A percentile compares a stretch with the other conserved stretches of the same genome.
Conservation (phyloP, 441 rosid genomes). For the Gossypium davidsonii region DNA sequence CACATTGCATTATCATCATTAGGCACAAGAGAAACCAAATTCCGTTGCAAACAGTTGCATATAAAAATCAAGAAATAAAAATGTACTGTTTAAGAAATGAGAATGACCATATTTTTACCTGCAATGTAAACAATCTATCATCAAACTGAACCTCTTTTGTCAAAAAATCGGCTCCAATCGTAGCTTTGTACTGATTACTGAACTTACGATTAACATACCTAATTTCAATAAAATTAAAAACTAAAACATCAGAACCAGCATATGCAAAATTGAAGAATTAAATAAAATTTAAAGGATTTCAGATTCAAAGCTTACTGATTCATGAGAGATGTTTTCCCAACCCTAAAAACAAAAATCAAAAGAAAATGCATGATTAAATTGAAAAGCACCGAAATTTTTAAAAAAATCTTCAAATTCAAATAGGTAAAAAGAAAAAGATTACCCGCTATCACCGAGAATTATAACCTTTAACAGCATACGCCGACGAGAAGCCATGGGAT, state of each 20-base stretch:
- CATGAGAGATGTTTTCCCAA: constrained; percentile 86
- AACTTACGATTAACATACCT: constrained; percentile 87
- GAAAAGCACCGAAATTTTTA: neutral
- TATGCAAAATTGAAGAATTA: neutral
- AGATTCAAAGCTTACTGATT: constrained; percentile 59
- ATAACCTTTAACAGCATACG: constrained; percentile 83
- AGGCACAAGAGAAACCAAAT: neutral
- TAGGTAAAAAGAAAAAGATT: neutral
- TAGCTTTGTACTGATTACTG: constrained; percentile 85
- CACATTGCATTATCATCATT: neutral
- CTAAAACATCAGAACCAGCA: neutral
- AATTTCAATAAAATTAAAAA: constrained; percentile 17
- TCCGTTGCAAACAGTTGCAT: neutral
- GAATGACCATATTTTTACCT: constrained; percentile 32
- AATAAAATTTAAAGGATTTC: constrained; percentile 18
- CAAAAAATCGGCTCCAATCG: constrained; percentile 74
- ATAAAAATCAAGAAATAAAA: neutral
- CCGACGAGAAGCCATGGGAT: constrained; percentile 67
- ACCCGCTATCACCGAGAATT: constrained; percentile 89
- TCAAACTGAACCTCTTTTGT: constrained; percentile 79
- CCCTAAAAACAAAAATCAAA: constrained; percentile 34
- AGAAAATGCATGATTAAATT: neutral
- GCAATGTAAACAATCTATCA: constrained; percentile 80
- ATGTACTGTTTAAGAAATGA: neutral
- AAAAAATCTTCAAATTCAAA: neutral